Evolutionary conservation across 2,329 filamentous ascomycete genomes (phyloP), one percentile per base, ranked within the genome.

Genomic region (Colletotrichum sp.): DNA sequence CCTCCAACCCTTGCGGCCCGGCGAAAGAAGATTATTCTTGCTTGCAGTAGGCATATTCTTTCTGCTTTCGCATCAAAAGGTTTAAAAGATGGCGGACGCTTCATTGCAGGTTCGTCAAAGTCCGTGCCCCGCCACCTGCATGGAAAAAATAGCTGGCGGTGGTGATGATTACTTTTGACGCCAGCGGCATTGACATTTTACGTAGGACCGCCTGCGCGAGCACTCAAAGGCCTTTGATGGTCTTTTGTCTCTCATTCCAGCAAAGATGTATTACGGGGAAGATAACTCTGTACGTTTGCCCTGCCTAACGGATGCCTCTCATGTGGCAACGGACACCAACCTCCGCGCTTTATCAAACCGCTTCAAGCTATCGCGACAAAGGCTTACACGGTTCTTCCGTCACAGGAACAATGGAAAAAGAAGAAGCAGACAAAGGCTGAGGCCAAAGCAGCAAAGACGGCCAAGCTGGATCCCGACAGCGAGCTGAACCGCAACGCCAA

Each of bases 341-440:
- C 30, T 59, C 30, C 18, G 44, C 32, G 34, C n/a, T 24, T 60
- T 15, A 44, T 13, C 15, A 39, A 13, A 15, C 13, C 26, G 12
- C 49, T 30, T 21, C n/a, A 52, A 62, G 65, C 62, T 24, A 32
- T 44, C 32, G 65, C 55, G 18, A 62, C 32, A 21, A 32, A 62
- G 15, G 10, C 55, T 39, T 57, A 77, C 75, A 34, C 30, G 18
- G 63, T 26, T 64, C 32, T 28, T 39, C 18, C 62, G 70, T 67
- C 79, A 77, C 82, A 98, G 95, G 94, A 97, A 81, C 95, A 98
- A 93, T 98, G 96, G 95, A 84, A 93, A 93, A 94, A 94, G 83
- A 98, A 97, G 87, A 99, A 99, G 88, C 96, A 99, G 87, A 96
- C 95, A 67, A 98, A 98, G 84, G 94, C 95, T 84, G 91, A 98